A percentile compares a stretch with the other conserved stretches of the same genome.
These are phyloP conservation scores for Claviceps pazoutovae DNA, from an alignment of 2,329 filamentous ascomycete genomes.

Conservation along the genomic window DNA sequence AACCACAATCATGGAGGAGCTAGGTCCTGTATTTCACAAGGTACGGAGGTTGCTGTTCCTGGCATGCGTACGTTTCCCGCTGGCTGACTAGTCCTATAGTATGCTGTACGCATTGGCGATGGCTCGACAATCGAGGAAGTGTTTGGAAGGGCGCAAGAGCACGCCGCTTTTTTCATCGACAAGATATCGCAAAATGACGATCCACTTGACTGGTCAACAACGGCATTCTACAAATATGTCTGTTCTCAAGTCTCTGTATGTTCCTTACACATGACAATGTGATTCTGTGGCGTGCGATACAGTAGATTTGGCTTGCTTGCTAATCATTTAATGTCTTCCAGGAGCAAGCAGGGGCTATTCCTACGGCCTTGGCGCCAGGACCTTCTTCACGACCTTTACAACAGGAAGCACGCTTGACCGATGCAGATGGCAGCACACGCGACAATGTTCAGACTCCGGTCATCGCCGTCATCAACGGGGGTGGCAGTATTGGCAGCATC, in stretches of 20 bases:
- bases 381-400: not conserved
- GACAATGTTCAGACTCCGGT: conserved; percentile 4
- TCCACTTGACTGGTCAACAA: conserved; percentile 28
- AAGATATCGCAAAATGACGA: conserved; percentile 31
- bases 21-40: conserved; percentile 19
- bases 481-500: conserved; percentile 8
- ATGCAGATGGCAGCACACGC: conserved; percentile 8
- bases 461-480: conserved; percentile 3
- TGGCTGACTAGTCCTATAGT: conserved; percentile 19
- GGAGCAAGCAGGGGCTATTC: conserved; percentile 14
- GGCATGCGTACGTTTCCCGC: not conserved
- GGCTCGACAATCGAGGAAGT: conserved; percentile 37
- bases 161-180: conserved; percentile 36
- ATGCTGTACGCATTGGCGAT: conserved; percentile 37
- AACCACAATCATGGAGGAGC: conserved; percentile 16
- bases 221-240: conserved; percentile 37
- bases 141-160: conserved; percentile 29
- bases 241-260: conserved; percentile 26
- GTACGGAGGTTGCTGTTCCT: not conserved
- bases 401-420: conserved; percentile 6
- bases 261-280: not conserved
- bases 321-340: conserved; percentile 6
- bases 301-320: not conserved
- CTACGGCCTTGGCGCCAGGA: conserved; percentile 5
- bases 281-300: not conserved